Base-by-base conservation (phyloP, 208 protist genomes). In the Crithidia sp. region DNA sequence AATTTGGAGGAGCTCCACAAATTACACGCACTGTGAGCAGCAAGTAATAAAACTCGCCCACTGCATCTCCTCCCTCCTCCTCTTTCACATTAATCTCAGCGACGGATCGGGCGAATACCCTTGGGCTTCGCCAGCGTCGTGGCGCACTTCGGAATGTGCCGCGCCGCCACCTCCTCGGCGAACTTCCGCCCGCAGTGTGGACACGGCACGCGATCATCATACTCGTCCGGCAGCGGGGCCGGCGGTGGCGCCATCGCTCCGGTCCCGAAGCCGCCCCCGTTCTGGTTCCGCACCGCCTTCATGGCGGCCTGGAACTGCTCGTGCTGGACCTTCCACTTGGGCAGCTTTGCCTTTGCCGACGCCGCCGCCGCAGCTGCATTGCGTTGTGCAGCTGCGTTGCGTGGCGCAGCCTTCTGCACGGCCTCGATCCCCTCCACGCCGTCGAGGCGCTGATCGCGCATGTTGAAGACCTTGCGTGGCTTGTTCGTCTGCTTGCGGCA, bases 321-420 rank as follows among this genome's bases (percentile, higher is more conserved):
- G 68, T 96, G 92, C 71, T 98, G 87, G 36, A 92, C 75, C 82
- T 96, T 94, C 92, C 94, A 98, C 76, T 96, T 97, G 4, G 94
- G 91, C 16, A 94, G 79, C 60, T 94, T 79, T 5, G 67, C 74
- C 37, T 79, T 94, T 16, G 63, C 68, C 13, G 76, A 66, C 47
- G 67, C 67, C 62, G 12, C 40, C 44, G 57, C 66, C 59, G 53
- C 73, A 28, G 14, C 56, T 19, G 2, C 66, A 28, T 28, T 28
- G 28, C 28, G 28, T 28, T 28, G 55, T 19, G 39, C 69, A 19
- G 52, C 61, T 12, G 47, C 71, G 45, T 43, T 50, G 14, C 71
- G 60, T 13, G 52, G 49, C 3, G 17, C 74, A 0, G 53, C 52
- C 5, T 62, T 67, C 65, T 82, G 70, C 10, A 88, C 83, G 55